phyloP scores from a whole-genome alignment of 2,329 filamentous ascomycete genomes.

The Trichoderma semiorbis region DNA sequence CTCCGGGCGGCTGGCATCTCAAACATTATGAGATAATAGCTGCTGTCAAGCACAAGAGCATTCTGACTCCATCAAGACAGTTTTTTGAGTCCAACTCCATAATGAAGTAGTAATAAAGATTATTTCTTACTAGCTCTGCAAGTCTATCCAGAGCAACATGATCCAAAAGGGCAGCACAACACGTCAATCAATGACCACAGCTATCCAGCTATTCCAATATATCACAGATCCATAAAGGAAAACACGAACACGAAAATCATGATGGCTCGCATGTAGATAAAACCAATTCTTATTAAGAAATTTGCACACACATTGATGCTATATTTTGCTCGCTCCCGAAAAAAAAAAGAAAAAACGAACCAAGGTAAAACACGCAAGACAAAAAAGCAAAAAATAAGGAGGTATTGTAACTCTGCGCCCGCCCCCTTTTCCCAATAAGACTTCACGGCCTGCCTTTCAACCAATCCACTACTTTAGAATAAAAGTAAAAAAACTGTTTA shows the following conservation, averaged over 20 bases:
- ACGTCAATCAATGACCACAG: not conserved
- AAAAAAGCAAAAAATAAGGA: not conserved
- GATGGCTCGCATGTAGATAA: not conserved
- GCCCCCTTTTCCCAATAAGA: constrained; percentile 3
- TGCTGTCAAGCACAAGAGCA: too few relatives aligned
- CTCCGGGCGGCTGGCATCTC: not conserved
- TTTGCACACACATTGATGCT: not conserved
- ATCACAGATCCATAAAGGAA: not conserved
- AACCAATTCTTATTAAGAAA: not conserved
- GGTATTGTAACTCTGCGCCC: constrained; percentile 1
- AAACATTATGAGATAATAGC: not conserved
- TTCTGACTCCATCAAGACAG: not conserved
- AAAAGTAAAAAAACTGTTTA: not conserved
- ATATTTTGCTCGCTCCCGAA: not conserved
- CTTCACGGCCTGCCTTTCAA: constrained; percentile 13
- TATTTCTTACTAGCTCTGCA: not conserved
- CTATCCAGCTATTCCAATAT: not conserved
- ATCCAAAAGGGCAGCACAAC: not conserved
- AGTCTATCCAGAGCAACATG: not conserved
- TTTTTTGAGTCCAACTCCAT: not conserved
- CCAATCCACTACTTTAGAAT: not conserved
- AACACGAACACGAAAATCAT: not conserved
- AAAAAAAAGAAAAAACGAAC: not conserved
- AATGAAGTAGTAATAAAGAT: not conserved
- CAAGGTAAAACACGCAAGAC: not conserved